Conservation (phyloP, 306 rosid species). For the Biancaea sappan region DNA sequence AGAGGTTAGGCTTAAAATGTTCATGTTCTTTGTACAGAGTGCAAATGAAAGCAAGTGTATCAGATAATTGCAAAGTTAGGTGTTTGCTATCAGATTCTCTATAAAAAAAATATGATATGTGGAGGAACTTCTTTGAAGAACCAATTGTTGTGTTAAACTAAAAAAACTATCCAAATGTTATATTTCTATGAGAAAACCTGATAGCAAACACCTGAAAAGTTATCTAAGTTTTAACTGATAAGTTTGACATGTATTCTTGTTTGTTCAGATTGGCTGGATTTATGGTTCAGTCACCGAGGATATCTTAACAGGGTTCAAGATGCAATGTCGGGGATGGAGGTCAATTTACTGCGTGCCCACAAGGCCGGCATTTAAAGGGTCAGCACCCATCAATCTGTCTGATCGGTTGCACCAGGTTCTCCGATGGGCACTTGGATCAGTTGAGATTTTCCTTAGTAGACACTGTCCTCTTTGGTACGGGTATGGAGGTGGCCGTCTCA, state of each 20-base stretch:
- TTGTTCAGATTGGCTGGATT: conserved; percentile 92
- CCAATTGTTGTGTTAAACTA: neutral
- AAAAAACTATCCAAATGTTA: neutral
- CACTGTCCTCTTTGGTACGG: conserved; percentile 99
- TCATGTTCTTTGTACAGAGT: conserved; percentile 26
- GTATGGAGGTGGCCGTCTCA: conserved; percentile 87
- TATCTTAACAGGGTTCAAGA: conserved; percentile 93
- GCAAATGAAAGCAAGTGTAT: neutral
- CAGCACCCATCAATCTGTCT: conserved; percentile 95
- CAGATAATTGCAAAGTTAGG: neutral
- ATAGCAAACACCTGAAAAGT: neutral
- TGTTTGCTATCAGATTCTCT: neutral
- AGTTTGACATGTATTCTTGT: conserved; percentile 22
- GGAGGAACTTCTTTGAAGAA: neutral
- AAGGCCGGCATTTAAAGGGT: conserved; percentile 98
- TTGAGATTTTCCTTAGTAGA: conserved; percentile 94
- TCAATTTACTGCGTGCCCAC: conserved; percentile 95
- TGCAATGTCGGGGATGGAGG: conserved; percentile 99
- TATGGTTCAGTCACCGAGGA: conserved; percentile 98
- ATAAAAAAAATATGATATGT: neutral
- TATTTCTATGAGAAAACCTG: neutral
- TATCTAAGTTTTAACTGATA: neutral
- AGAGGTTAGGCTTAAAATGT: conserved; percentile 59
- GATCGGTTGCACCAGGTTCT: conserved; percentile 97
- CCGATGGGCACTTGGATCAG: conserved; percentile 98